These are phyloP conservation scores for Chlamydomonas urium DNA, from an alignment of 139 green algal genomes.

Conservation along the genomic window DNA sequence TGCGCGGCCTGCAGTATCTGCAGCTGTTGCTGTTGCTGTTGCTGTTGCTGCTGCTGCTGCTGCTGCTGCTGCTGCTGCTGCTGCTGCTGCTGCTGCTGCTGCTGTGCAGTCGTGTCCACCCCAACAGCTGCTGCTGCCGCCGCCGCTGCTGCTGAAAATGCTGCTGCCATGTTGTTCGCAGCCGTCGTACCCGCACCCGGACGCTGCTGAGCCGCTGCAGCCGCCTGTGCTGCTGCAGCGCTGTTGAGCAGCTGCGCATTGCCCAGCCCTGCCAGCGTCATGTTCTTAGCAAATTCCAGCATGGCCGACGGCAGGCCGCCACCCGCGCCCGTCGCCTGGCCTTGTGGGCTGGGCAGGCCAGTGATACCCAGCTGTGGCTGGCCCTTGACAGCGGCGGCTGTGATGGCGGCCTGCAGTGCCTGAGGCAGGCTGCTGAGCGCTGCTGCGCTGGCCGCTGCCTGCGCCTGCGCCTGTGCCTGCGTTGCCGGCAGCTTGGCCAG, in stretches of 20 bases:
- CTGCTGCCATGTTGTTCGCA: not conserved
- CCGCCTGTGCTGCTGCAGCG: slow-evolving; percentile 8
- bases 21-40: slow-evolving; percentile 9
- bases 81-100: slow-evolving; percentile 6
- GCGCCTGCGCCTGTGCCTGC: not conserved
- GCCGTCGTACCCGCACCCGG: not conserved
- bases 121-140: not conserved
- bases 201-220: not conserved
- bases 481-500: too few relatives aligned
- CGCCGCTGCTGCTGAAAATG: not conserved
- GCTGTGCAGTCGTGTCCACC: too few relatives aligned
- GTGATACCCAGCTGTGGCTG: not conserved
- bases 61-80: slow-evolving; percentile 6
- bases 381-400: slow-evolving; percentile 10
- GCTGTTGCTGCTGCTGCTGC: not conserved
- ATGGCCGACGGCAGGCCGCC: not conserved
- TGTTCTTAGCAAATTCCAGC: not conserved
- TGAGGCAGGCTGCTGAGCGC: slow-evolving; percentile 4
- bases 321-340: too few relatives aligned
- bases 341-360: not conserved
- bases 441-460: not conserved
- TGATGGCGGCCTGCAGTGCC: not conserved
- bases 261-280: slow-evolving; percentile 1
- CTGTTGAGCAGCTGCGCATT: slow-evolving; percentile 3
- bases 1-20: slow-evolving; percentile 2